Evolutionary conservation across 306 rosid genomes (phyloP).

Genomic region (Coriaria nepalensis): DNA sequence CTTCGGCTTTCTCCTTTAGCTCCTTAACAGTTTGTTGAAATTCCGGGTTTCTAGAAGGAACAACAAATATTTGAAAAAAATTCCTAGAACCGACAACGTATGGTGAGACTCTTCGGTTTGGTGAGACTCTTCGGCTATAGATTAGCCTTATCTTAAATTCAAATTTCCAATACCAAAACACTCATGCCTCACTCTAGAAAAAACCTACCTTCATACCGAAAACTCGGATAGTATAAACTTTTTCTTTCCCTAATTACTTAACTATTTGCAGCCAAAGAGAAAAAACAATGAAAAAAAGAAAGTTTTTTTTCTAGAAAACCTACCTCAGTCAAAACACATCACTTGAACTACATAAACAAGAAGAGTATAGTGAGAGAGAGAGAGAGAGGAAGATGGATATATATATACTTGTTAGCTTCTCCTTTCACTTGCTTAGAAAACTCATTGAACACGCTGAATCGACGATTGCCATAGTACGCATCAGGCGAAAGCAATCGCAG

Average conservation of each 20-base stretch:
- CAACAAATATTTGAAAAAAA: conserved; percentile 4
- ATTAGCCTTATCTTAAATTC: not conserved
- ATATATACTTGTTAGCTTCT: conserved; percentile 53
- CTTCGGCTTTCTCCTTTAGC: conserved; percentile 66
- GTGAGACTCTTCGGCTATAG: not conserved
- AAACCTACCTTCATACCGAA: too few species aligned
- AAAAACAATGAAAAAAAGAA: too few species aligned
- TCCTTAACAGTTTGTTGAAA: conserved; percentile 69
- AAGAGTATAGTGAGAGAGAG: not conserved
- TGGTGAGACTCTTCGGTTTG: not conserved
- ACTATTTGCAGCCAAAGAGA: too few species aligned
- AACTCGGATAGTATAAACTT: too few species aligned
- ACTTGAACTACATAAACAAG: not conserved
- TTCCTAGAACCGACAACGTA: not conserved
- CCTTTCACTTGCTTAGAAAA: conserved; percentile 67
- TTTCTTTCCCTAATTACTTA: too few species aligned
- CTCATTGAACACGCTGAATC: conserved; percentile 61
- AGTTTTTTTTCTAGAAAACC: too few species aligned
- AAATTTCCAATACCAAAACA: too few species aligned
- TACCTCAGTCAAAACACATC: not conserved
- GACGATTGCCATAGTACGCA: conserved; percentile 27
- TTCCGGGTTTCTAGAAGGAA: conserved; percentile 41
- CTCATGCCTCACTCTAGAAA: too few species aligned
- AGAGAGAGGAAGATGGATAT: not conserved
- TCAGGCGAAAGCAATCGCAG: conserved; percentile 26